A percentile compares a stretch with the other conserved stretches of the same genome.
Conservation (phyloP, 1,139 yeast genomes). For the Kodamaea anthophila region DNA sequence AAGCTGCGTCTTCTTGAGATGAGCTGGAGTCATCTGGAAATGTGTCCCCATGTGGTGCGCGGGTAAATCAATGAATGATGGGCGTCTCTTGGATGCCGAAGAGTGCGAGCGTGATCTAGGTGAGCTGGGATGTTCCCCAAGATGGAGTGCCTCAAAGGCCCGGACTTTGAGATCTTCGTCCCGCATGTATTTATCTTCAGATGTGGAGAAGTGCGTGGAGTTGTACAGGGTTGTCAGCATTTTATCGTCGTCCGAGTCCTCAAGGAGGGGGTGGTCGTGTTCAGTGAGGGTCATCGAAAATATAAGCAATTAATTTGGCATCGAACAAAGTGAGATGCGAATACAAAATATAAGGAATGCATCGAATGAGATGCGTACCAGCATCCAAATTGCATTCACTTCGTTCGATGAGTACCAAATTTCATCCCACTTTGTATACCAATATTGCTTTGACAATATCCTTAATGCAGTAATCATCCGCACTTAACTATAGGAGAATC, state of each 20-base stretch:
- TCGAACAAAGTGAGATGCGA: too few relatives aligned
- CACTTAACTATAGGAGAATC: too few relatives aligned
- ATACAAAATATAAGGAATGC: too few relatives aligned
- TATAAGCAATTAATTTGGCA: too few relatives aligned
- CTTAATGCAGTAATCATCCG: too few relatives aligned
- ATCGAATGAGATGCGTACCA: too few relatives aligned
- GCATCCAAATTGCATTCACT: too few relatives aligned
- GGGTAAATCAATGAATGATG: constrained; percentile 48
- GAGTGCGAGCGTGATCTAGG: constrained; percentile 12
- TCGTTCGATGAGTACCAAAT: too few relatives aligned
- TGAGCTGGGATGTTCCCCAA: constrained; percentile 2
- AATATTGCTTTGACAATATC: too few relatives aligned
- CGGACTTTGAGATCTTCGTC: constrained; percentile 67
- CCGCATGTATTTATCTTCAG: constrained; percentile 60
- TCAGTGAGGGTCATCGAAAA: constrained; percentile 1
- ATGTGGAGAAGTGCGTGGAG: constrained; percentile 51
- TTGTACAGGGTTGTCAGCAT: constrained; percentile 22
- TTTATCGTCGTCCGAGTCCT: constrained; percentile 26
- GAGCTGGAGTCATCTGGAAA: constrained; percentile 11
- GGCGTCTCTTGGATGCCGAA: constrained; percentile 35
- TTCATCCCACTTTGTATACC: too few relatives aligned
- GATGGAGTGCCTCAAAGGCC: constrained; percentile 53
- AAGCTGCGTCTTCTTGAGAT: constrained; percentile 7
- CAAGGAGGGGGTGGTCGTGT: constrained; percentile 11
- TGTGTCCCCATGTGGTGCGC: constrained; percentile 8